Conservation (phyloP, 2,329 filamentous ascomycete genomes). For the Sordariomycetes sp. region DNA sequence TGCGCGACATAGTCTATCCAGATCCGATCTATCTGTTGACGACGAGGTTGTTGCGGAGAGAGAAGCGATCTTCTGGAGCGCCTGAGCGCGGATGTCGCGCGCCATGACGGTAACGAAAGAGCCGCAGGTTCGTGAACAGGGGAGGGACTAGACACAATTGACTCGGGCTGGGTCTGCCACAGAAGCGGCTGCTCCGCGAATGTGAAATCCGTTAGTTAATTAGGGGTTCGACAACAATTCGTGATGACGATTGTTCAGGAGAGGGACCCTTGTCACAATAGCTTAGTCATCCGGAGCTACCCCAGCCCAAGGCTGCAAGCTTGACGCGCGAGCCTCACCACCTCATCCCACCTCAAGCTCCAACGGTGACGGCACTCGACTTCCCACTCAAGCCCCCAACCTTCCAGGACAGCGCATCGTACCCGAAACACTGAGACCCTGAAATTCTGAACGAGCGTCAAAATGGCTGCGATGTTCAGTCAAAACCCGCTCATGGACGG, state of each 20-base stretch:
- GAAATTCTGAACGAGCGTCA: background rate
- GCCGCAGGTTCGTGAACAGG: background rate
- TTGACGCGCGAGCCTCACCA: slow-evolving; percentile 27
- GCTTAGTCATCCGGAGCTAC: slow-evolving; percentile 33
- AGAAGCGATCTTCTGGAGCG: slow-evolving; percentile 56
- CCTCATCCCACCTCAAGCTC: slow-evolving; percentile 11
- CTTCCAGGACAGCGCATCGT: background rate
- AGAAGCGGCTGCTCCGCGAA: too few relatives aligned
- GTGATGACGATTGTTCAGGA: slow-evolving; percentile 14
- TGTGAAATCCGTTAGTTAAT: too few relatives aligned
- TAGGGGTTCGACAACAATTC: too few relatives aligned
- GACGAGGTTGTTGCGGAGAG: slow-evolving; percentile 48
- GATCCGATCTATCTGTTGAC: slow-evolving; percentile 52
- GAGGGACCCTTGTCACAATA: slow-evolving; percentile 10
- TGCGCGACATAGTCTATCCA: slow-evolving; percentile 52
- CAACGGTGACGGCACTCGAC: background rate
- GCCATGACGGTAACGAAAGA: slow-evolving; percentile 32
- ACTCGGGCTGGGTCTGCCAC: background rate
- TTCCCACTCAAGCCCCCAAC: slow-evolving; percentile 1
- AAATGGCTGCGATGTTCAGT: slow-evolving; percentile 59
- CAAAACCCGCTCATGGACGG: slow-evolving; percentile 62
- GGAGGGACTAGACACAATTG: background rate
- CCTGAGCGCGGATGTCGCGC: slow-evolving; percentile 50
- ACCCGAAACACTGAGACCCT: too few relatives aligned
- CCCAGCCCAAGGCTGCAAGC: slow-evolving; percentile 42